Conservation (phyloP, 2,329 filamentous ascomycete genomes). For the Pseudomassariella vexata region DNA sequence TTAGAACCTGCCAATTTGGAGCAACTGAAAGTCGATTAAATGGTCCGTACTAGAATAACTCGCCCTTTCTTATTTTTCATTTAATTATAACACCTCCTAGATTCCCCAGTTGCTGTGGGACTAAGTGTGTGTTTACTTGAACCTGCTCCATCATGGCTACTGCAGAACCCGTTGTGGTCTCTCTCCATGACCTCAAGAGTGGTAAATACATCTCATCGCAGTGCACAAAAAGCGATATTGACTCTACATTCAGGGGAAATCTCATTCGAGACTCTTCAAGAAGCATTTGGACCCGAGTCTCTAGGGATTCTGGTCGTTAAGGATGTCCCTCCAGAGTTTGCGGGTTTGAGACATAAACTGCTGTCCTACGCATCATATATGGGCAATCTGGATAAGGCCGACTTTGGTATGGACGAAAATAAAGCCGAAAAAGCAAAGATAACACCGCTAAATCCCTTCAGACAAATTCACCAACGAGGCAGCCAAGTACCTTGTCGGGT, state of each 20-base stretch:
- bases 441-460: conserved; percentile 22
- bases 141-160: conserved; percentile 38
- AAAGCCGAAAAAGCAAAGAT: conserved; percentile 5
- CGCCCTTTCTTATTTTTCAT: too few relatives aligned
- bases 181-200: conserved; percentile 52
- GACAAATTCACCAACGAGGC: conserved; percentile 52
- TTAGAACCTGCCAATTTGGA: too few relatives aligned
- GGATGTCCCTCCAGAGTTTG: conserved; percentile 69
- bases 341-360: conserved; percentile 63
- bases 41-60: too few relatives aligned
- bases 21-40: too few relatives aligned
- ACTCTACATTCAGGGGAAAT: conserved; percentile 50
- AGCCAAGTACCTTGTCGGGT: conserved; percentile 64
- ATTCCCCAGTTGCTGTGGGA: too few relatives aligned
- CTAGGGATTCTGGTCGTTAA: conserved; percentile 92
- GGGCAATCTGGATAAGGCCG: conserved; percentile 66
- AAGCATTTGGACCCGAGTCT: conserved; percentile 85
- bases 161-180: conserved; percentile 55
- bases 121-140: too few relatives aligned
- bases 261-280: conserved; percentile 61
- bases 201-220: conserved; percentile 33
- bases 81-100: too few relatives aligned
- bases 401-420: conserved; percentile 54
- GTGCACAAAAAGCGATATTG: background rate
- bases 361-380: conserved; percentile 87